Evolutionary conservation across 1,284 basidiomycete species (phyloP), one percentile per base, ranked within the genome.

Genomic region (Apiotrichum veenhuisii): DNA sequence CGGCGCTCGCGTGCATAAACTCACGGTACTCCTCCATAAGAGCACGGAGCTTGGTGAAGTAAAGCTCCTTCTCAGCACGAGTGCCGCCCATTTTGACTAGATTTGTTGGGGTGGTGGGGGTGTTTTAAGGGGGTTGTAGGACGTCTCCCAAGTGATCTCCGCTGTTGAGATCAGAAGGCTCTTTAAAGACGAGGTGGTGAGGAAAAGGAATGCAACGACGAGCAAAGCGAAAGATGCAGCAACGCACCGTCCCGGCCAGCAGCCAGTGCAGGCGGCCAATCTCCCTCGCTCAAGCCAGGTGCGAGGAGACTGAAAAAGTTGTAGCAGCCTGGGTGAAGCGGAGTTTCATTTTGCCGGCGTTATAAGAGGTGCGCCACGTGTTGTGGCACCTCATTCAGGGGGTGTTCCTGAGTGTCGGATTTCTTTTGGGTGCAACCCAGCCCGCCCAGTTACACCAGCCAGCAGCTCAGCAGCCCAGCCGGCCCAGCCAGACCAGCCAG

Each of bases 41-140:
- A 76, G 91, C 88, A 83, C 88, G 90, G 79, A 98, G 87, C 83
- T 95, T 96, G 68, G 79, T 80, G 79, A 98, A 98, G 85, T 98
- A 99, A 43, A 85, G 68, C 72, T 89, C 88, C 83, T 98, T 98
- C 74, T 92, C 88, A 77, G 87, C 85, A 67, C 91, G 87, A 80
- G 86, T 85, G 66, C 83, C 88, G 84, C 92, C 94, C 93, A 97
- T 97, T 84, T 78, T 86, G 68, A 64, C 52, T 59, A 48, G 57
- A 59, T 54, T 56, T 63, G 48, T 63, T 67, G 65, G 63, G 34
- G 52, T 60, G 53, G 52, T 52, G 64, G 54, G 55, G 51, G 40
- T 53, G 52, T 41, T 25, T 58, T n/a, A 38, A 49, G 27, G 41
- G 54, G 38, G 45, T 52, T 38, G 50, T 46, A 40, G 34, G 44